Evolutionary conservation across 495 filamentous ascomycete genomes (phyloP).

Genomic region (Penicillium diatomitis): DNA sequence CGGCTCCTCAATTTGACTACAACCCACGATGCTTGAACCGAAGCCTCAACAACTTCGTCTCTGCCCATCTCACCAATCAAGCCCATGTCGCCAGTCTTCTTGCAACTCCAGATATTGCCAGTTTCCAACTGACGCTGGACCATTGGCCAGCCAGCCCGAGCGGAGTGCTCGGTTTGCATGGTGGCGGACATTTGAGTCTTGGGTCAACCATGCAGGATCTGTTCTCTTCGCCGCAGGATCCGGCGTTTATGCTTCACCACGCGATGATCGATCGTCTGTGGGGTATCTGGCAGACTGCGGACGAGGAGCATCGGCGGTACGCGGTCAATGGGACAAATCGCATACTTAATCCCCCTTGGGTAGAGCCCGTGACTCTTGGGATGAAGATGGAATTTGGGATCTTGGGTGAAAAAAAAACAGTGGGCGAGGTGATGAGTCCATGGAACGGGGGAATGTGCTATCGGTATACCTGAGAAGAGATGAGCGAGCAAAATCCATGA

Average conservation of each 20-base stretch:
- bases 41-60: slow-evolving; percentile 41
- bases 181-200: slow-evolving; percentile 20
- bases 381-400: slow-evolving; percentile 21
- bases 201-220: slow-evolving; percentile 20
- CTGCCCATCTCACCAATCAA: slow-evolving; percentile 13
- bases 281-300: slow-evolving; percentile 43
- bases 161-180: slow-evolving; percentile 15
- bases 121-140: slow-evolving; percentile 18
- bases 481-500: neutral
- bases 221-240: slow-evolving; percentile 35
- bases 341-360: slow-evolving; percentile 16
- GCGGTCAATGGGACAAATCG: slow-evolving; percentile 21
- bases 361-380: slow-evolving; percentile 13
- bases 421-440: slow-evolving; percentile 23
- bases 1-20: slow-evolving; percentile 25
- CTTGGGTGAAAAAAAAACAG: slow-evolving; percentile 10
- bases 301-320: slow-evolving; percentile 7
- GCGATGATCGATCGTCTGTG: slow-evolving; percentile 48
- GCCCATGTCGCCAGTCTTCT: slow-evolving; percentile 10
- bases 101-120: slow-evolving; percentile 5
- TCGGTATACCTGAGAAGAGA: slow-evolving; percentile 5
- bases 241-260: slow-evolving; percentile 51
- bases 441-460: slow-evolving; percentile 14
- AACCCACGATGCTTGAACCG: slow-evolving; percentile 57
- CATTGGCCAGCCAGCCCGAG: slow-evolving; percentile 11